A percentile compares a stretch with the other conserved stretches of the same genome.
Conservation (phyloP, 768 basidiomycete genomes). For the Lactarius pseudohatsudake region DNA sequence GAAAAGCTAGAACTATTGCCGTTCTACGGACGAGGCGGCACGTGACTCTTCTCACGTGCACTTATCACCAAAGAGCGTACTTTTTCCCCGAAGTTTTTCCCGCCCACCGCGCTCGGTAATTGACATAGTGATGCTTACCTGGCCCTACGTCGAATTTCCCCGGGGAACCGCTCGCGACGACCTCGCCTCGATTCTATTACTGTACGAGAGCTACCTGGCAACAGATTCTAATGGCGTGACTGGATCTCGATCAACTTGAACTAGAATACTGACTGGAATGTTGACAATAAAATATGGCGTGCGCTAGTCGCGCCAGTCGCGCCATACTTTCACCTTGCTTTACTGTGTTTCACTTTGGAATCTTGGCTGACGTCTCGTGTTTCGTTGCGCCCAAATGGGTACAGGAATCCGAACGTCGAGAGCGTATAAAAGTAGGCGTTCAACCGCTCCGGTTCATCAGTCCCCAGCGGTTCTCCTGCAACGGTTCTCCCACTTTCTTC, state of each 20-base stretch:
- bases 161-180: too few species aligned
- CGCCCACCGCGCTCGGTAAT: too few species aligned
- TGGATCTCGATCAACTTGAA: not conserved
- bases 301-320: not conserved
- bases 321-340: not conserved
- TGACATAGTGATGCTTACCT: too few species aligned
- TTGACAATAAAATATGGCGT: not conserved
- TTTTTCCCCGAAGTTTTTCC: too few species aligned
- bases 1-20: too few species aligned
- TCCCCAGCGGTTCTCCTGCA: constrained; percentile 10
- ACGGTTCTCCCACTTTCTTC: constrained; percentile 2
- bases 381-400: not conserved
- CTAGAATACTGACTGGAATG: not conserved
- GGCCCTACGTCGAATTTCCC: too few species aligned
- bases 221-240: not conserved
- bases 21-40: too few species aligned
- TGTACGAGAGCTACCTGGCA: too few species aligned
- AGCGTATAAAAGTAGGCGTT: constrained; percentile 11
- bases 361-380: not conserved
- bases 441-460: constrained; percentile 1
- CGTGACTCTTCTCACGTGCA: too few species aligned
- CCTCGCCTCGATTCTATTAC: too few species aligned
- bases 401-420: constrained; percentile 8
- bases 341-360: not conserved
- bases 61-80: too few species aligned